Conservation (phyloP, 2,329 filamentous ascomycete genomes). For the Fusarium transvaalense region DNA sequence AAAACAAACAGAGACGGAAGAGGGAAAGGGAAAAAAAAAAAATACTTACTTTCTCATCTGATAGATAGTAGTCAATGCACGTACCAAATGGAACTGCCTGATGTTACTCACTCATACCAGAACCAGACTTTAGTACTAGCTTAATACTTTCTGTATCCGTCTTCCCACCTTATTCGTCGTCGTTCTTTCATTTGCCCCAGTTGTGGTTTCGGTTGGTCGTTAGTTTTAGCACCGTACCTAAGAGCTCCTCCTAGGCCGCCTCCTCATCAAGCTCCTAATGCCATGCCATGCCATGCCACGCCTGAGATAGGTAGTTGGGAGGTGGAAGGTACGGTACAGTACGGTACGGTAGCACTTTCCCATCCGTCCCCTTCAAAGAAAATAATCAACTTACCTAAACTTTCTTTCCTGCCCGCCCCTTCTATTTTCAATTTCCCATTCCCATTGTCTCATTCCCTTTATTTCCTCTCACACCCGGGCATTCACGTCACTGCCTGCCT, state of each 20-base stretch:
- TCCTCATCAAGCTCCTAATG: neutral
- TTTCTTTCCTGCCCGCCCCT: slow-evolving; percentile 30
- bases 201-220: slow-evolving; percentile 39
- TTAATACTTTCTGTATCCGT: slow-evolving; percentile 36
- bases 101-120: slow-evolving; percentile 35
- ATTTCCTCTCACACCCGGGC: slow-evolving; percentile 12
- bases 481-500: slow-evolving; percentile 28
- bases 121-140: slow-evolving; percentile 29
- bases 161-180: slow-evolving; percentile 36
- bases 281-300: slow-evolving; percentile 2
- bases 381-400: slow-evolving; percentile 36
- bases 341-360: slow-evolving; percentile 33
- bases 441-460: slow-evolving; percentile 22
- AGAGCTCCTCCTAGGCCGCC: slow-evolving; percentile 18
- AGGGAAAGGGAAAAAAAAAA: neutral
- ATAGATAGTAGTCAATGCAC: slow-evolving; percentile 23
- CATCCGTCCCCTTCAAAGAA: slow-evolving; percentile 10
- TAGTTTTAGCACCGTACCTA: slow-evolving; percentile 37
- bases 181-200: slow-evolving; percentile 34
- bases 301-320: slow-evolving; percentile 18
- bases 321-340: slow-evolving; percentile 10
- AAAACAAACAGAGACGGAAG: slow-evolving; percentile 6
- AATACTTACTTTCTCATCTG: slow-evolving; percentile 27
- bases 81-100: slow-evolving; percentile 25
- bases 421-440: slow-evolving; percentile 27